Evolutionary conservation across 2,329 filamentous ascomycete species (phyloP), one percentile per base, ranked within the genome.

Genomic region (Fonsecaea pugnacius): DNA sequence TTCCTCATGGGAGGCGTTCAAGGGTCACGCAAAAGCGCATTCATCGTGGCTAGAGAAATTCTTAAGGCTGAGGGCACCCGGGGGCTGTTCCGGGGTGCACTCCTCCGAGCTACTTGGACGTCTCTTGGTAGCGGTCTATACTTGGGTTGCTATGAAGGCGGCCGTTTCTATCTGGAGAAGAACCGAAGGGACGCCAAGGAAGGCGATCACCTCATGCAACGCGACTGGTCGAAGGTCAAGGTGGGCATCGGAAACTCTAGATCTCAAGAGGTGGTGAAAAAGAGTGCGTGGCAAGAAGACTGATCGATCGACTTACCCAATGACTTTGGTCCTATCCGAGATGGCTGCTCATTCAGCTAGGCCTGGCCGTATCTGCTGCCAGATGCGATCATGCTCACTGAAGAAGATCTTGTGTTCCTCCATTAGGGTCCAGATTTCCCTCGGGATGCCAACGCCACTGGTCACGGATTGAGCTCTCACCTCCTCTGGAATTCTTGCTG

Each of bases 121-220:
- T 89, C 91, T 60, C 69, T 96, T 4, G 91, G 92, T 0, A 90
- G 90, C 73, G 92, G 92, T 3, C 78, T 96, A 62, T 96, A 96
- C 80, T 78, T 96, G 48, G 91, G 91, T 27, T 89, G 90, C 50
- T 96, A 96, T 77, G 92, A 96, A 76, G 88, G 88, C 68, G 89
- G 90, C 9, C 88, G 91, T 73, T 79, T 85, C 43, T 91, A 86
- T 81, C 66, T 80, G 24, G 77, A 79, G 70, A 74, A 73, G 56
- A 69, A 72, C 48, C 70, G 74, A 58, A 70, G 62, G 60, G 63
- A 65, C 40, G 63, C 64, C 6, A 69, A 69, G 18, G 67, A 70
- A 51, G 66, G 65, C 8, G 69, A 71, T 46, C 62, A 57, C 53
- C 54, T 69, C 36, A 67, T 71, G 63, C 57, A 69, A 53, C 64